phyloP scores from a whole-genome alignment of 1,284 basidiomycete species.

The Anthracocystis setariae region DNA sequence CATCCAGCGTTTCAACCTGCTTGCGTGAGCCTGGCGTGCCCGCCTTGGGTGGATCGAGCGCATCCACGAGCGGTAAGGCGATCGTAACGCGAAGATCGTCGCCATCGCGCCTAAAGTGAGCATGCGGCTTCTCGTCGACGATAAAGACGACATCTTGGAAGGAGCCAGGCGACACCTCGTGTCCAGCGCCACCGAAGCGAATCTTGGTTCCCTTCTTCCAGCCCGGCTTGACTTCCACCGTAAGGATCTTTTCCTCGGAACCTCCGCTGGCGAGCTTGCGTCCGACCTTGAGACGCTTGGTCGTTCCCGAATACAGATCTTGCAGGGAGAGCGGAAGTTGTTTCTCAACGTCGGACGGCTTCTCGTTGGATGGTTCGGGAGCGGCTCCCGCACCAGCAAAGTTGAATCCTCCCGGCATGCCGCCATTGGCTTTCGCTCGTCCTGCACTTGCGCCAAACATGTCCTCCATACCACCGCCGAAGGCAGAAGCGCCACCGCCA shows the following conservation, averaged over 20 bases:
- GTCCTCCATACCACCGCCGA: slow-evolving; percentile 54
- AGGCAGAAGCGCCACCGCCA: slow-evolving; percentile 52
- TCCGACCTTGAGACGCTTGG: slow-evolving; percentile 89
- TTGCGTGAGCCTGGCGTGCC: slow-evolving; percentile 49
- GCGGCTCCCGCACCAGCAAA: slow-evolving; percentile 14
- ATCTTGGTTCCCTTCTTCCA: slow-evolving; percentile 68
- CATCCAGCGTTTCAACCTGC: slow-evolving; percentile 58
- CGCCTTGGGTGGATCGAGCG: slow-evolving; percentile 62
- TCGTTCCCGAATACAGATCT: slow-evolving; percentile 88
- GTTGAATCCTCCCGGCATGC: slow-evolving; percentile 42
- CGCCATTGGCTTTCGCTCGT: slow-evolving; percentile 26
- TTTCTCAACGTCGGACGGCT: slow-evolving; percentile 77
- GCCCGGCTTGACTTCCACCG: slow-evolving; percentile 65
- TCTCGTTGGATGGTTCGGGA: slow-evolving; percentile 14
- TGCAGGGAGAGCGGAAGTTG: slow-evolving; percentile 87
- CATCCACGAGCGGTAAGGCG: slow-evolving; percentile 58
- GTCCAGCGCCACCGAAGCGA: slow-evolving; percentile 62
- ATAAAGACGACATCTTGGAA: slow-evolving; percentile 67
- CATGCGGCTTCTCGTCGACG: slow-evolving; percentile 64
- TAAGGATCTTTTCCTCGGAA: slow-evolving; percentile 86
- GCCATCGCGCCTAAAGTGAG: slow-evolving; percentile 59
- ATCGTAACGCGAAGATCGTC: slow-evolving; percentile 60
- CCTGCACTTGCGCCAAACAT: slow-evolving; percentile 55
- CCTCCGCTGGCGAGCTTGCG: slow-evolving; percentile 78
- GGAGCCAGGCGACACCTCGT: slow-evolving; percentile 59